These are phyloP conservation scores for Psilocybe cyanescens DNA, from an alignment of 768 basidiomycete species.

Conservation along the genomic window DNA sequence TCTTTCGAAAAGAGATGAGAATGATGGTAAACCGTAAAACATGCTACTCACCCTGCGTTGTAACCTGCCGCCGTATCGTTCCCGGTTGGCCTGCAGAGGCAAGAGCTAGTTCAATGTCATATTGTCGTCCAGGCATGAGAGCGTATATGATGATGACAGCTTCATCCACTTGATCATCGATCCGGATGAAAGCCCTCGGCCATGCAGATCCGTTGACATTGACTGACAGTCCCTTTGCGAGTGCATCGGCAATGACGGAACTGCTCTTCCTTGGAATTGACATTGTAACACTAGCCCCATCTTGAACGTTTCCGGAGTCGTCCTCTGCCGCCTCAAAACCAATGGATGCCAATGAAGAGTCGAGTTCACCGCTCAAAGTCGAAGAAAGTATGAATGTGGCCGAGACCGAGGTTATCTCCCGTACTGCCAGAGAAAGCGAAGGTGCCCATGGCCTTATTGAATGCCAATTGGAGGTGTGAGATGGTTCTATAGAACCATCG, in stretches of 20 bases:
- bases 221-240: slow-evolving; percentile 76
- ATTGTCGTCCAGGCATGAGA: slow-evolving; percentile 85
- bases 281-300: slow-evolving; percentile 4
- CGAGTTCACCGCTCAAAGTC: slow-evolving; percentile 37
- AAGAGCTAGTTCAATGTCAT: slow-evolving; percentile 85
- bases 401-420: slow-evolving; percentile 86
- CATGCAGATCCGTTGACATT: slow-evolving; percentile 81
- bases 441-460: slow-evolving; percentile 79
- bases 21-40: slow-evolving; percentile 6
- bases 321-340: slow-evolving; percentile 38
- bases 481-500: slow-evolving; percentile 7
- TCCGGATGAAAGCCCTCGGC: slow-evolving; percentile 78
- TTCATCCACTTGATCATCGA: slow-evolving; percentile 82
- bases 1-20: slow-evolving; percentile 20
- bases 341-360: slow-evolving; percentile 46
- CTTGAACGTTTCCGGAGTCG: slow-evolving; percentile 18
- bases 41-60: slow-evolving; percentile 56
- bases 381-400: slow-evolving; percentile 79
- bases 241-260: slow-evolving; percentile 63
- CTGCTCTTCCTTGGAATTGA: slow-evolving; percentile 16
- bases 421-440: slow-evolving; percentile 69
- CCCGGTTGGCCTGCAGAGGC: slow-evolving; percentile 59
- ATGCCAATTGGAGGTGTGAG: slow-evolving; percentile 54
- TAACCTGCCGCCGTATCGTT: slow-evolving; percentile 62
- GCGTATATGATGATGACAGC: slow-evolving; percentile 92